These are phyloP conservation scores for Ailanthus altissimus DNA, from an alignment of 345 rosid species.

Conservation along the genomic window DNA sequence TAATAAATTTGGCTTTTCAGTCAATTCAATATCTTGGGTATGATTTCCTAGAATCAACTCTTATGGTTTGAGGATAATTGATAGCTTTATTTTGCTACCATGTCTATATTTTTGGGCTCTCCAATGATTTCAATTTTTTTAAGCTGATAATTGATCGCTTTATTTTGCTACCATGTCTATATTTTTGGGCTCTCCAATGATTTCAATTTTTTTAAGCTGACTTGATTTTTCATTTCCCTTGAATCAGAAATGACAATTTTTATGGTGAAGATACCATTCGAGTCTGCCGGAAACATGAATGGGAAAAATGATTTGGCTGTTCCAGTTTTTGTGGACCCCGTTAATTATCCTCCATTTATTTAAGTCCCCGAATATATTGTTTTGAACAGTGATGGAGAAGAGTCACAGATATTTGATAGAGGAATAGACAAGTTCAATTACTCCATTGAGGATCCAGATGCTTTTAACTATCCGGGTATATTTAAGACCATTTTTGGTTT, in stretches of 20 bases:
- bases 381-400: conserved; percentile 42
- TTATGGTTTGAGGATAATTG: not conserved
- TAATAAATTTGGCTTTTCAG: conserved; percentile 65
- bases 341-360: conserved; percentile 83
- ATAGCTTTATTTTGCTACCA: no score
- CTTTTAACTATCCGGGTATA: conserved; percentile 70
- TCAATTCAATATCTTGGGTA: conserved; percentile 91
- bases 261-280: conserved; percentile 68
- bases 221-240: not conserved
- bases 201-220: not conserved
- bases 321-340: conserved; percentile 58
- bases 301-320: conserved; percentile 67
- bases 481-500: not conserved
- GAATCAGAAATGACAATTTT: conserved; percentile 69
- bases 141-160: no score
- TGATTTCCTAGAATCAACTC: not conserved
- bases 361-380: conserved; percentile 53
- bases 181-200: no score
- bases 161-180: no score
- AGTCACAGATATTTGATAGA: conserved; percentile 53
- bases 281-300: conserved; percentile 67
- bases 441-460: conserved; percentile 83
- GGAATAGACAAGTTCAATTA: conserved; percentile 59
- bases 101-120: no score
- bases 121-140: no score